A percentile compares a stretch with the other conserved stretches of the same genome.
phyloP scores from a whole-genome alignment of 805 yeast genomes.

The Metschnikowia proteae region DNA sequence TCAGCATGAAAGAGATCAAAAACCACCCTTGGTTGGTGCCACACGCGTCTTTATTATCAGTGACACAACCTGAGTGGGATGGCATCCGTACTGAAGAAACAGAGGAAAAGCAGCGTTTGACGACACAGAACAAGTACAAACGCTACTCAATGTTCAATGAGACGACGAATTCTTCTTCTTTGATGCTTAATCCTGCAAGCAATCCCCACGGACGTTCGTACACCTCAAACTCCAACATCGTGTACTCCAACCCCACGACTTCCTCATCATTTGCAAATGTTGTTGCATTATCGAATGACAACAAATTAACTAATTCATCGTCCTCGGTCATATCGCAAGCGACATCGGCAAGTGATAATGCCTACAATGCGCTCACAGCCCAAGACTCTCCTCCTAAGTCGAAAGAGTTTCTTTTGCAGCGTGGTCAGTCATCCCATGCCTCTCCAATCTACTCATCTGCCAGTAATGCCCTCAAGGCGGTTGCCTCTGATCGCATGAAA shows the following conservation, averaged over 20 bases:
- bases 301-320: constrained; percentile 19
- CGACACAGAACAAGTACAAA: constrained; percentile 28
- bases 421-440: constrained; percentile 33
- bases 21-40: constrained; percentile 87
- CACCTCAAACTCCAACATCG: constrained; percentile 29
- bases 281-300: constrained; percentile 39
- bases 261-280: constrained; percentile 55
- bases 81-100: constrained; percentile 37
- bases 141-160: constrained; percentile 45
- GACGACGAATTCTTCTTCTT: constrained; percentile 33
- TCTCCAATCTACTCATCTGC: constrained; percentile 48
- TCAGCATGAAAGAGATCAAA: constrained; percentile 63
- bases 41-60: constrained; percentile 74
- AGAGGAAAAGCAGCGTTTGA: constrained; percentile 12
- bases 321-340: constrained; percentile 17
- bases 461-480: constrained; percentile 66
- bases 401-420: constrained; percentile 5
- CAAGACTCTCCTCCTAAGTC: constrained; percentile 7
- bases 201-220: constrained; percentile 32
- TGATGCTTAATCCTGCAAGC: constrained; percentile 29
- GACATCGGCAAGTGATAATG: background rate
- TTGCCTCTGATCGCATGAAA: constrained; percentile 57
- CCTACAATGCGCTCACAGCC: background rate
- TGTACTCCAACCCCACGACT: constrained; percentile 60
- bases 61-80: constrained; percentile 92